Percentiles rank a stretch among this genome's conserved stretches.
phyloP scores from a whole-genome alignment of 2,329 filamentous ascomycete genomes.

The Cercospora sojina region DNA sequence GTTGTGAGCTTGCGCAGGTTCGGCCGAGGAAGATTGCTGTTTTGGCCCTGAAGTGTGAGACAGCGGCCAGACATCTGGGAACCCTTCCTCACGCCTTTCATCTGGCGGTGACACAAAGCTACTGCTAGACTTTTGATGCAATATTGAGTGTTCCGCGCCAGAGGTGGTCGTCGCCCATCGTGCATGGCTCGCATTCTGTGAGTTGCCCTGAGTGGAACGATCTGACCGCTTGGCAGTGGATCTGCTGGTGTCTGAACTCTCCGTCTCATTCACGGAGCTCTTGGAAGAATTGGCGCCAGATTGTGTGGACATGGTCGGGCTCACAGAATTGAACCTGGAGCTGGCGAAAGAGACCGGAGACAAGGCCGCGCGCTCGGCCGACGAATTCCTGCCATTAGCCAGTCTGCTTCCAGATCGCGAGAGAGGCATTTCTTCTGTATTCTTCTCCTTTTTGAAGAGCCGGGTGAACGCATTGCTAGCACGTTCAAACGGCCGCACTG shows the following conservation, averaged over 20 bases:
- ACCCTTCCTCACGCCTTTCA: constrained; percentile 7
- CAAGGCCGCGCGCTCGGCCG: constrained; percentile 12
- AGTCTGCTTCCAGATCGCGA: constrained; percentile 15
- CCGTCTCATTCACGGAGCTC: constrained; percentile 7
- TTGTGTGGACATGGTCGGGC: constrained; percentile 9
- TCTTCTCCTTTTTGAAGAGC: constrained; percentile 37
- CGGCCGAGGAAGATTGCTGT: not conserved
- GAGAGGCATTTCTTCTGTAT: constrained; percentile 25
- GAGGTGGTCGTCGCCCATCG: not conserved
- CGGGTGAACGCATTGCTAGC: constrained; percentile 42
- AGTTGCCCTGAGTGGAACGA: not conserved
- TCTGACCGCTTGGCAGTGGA: not conserved
- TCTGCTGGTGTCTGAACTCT: not conserved
- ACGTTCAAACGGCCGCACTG: constrained; percentile 41
- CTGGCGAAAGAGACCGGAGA: constrained; percentile 17
- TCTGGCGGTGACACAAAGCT: constrained; percentile 16
- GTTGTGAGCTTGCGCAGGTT: not conserved
- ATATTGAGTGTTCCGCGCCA: not conserved
- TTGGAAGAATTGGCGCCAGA: constrained; percentile 12
- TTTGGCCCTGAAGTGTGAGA: not conserved
- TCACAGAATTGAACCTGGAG: constrained; percentile 5
- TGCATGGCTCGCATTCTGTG: not conserved
- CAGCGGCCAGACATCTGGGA: constrained; percentile 32
- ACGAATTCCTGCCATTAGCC: not conserved
- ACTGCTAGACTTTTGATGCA: constrained; percentile 9